These are phyloP conservation scores for Collybia sordida DNA, from an alignment of 768 basidiomycete species.

Conservation along the genomic window DNA sequence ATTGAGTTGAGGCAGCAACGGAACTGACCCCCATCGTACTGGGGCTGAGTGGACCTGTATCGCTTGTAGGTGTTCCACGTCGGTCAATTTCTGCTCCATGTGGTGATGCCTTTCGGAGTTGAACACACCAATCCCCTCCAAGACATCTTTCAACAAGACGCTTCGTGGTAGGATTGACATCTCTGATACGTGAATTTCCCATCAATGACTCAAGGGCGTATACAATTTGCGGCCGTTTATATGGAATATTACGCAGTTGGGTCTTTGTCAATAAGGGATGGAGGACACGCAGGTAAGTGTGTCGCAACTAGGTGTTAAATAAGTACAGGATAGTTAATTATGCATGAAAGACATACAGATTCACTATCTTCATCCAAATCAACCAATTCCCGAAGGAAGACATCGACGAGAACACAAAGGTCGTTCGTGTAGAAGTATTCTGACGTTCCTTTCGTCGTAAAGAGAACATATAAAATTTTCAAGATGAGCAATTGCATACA, in stretches of 20 bases:
- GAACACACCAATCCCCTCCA: conserved; percentile 81
- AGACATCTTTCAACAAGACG: conserved; percentile 93
- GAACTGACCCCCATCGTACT: conserved; percentile 22
- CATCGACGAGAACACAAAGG: conserved; percentile 92
- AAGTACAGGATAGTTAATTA: not conserved
- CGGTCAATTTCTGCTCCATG: not conserved
- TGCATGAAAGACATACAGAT: conserved; percentile 56
- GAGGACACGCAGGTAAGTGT: conserved; percentile 95
- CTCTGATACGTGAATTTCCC: conserved; percentile 72
- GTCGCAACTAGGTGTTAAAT: conserved; percentile 63
- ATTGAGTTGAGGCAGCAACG: conserved; percentile 30
- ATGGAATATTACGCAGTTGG: conserved; percentile 79
- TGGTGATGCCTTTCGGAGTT: conserved; percentile 46
- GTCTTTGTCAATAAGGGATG: conserved; percentile 95
- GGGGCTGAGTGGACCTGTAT: conserved; percentile 40
- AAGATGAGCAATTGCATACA: conserved; percentile 94
- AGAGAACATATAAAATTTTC: conserved; percentile 92
- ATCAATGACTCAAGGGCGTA: conserved; percentile 77
- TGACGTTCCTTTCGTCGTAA: conserved; percentile 88
- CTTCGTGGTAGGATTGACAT: conserved; percentile 83
- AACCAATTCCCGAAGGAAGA: conserved; percentile 91
- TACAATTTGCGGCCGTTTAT: conserved; percentile 91
- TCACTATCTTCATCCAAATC: conserved; percentile 94
- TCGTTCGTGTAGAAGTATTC: conserved; percentile 99
- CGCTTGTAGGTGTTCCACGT: conserved; percentile 41